Conservation (phyloP, 73 alveolate genomes). For the Uronychia setigera region DNA sequence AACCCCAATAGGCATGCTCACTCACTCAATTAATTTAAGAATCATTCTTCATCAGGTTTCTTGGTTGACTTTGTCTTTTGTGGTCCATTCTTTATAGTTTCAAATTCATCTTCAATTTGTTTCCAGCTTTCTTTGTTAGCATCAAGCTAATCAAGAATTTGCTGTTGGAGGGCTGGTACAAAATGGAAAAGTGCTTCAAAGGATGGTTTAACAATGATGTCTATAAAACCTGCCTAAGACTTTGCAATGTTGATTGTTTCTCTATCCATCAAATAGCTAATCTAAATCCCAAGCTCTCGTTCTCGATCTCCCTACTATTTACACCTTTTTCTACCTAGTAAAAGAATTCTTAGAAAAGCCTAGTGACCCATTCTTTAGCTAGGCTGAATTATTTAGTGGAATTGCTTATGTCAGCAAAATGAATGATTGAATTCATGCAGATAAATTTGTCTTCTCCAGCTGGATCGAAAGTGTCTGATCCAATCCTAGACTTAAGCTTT, state of each 20-base stretch:
- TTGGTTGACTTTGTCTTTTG: too few relatives aligned
- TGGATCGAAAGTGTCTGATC: constrained; percentile 25
- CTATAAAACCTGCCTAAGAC: constrained; percentile 43
- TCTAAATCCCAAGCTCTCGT: constrained; percentile 24
- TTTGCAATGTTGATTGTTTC: constrained; percentile 37
- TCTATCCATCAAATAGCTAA: constrained; percentile 43
- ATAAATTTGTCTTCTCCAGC: not conserved
- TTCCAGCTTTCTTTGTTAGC: too few relatives aligned
- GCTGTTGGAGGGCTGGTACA: not conserved
- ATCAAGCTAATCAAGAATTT: too few relatives aligned
- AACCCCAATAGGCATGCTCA: too few relatives aligned
- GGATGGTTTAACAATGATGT: constrained; percentile 27
- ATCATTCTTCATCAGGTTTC: too few relatives aligned
- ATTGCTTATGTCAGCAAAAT: constrained; percentile 56
- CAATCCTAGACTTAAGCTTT: constrained; percentile 28
- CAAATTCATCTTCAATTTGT: too few relatives aligned
- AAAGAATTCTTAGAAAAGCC: constrained; percentile 56
- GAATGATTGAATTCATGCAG: constrained; percentile 26
- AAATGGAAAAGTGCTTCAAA: not conserved
- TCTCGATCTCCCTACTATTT: constrained; percentile 41
- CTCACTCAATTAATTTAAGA: too few relatives aligned
- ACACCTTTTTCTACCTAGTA: constrained; percentile 1
- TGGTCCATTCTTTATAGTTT: too few relatives aligned
- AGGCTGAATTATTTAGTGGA: constrained; percentile 42
- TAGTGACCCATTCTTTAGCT: constrained; percentile 36